Conservation (phyloP, 352 stramenopile genomes). For the Saprolegnia parasitica region DNA sequence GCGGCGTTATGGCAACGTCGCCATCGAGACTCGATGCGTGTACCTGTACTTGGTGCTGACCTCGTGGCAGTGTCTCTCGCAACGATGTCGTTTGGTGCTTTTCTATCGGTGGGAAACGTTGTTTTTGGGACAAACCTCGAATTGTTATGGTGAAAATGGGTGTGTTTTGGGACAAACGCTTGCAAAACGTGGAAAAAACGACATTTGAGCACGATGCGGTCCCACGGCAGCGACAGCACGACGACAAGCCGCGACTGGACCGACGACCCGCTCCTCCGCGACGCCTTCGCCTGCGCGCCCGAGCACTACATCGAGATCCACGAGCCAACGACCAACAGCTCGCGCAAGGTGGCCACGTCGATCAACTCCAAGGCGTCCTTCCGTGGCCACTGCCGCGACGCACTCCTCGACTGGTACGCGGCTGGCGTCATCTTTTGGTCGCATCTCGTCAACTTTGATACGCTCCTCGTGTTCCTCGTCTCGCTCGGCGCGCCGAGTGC, state of each 20-base stretch:
- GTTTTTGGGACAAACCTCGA: too few species aligned
- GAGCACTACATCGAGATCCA: constrained; percentile 6
- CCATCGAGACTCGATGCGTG: too few species aligned
- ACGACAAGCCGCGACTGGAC: constrained; percentile 22
- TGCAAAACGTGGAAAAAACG: too few species aligned
- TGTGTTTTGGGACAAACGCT: too few species aligned
- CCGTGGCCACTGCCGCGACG: constrained; percentile 40
- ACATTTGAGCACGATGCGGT: neutral
- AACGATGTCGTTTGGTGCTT: too few species aligned
- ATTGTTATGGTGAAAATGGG: too few species aligned
- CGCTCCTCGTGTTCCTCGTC: constrained; percentile 59
- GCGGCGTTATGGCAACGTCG: too few species aligned
- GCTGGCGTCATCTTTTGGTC: constrained; percentile 68
- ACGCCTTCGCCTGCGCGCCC: neutral
- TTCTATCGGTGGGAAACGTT: too few species aligned
- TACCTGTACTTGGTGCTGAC: too few species aligned
- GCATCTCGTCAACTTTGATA: constrained; percentile 74
- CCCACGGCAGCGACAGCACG: constrained; percentile 1
- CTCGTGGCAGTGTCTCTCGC: too few species aligned
- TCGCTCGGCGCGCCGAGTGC: constrained; percentile 53
- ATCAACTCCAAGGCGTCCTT: neutral
- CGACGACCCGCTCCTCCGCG: constrained; percentile 1
- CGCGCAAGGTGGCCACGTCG: neutral
- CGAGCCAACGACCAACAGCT: neutral
- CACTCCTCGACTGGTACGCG: constrained; percentile 68